Evolutionary conservation across 148 eudicot genomes (phyloP), one percentile per base, ranked within the genome.

Genomic region (Vaccinium darrowii): DNA sequence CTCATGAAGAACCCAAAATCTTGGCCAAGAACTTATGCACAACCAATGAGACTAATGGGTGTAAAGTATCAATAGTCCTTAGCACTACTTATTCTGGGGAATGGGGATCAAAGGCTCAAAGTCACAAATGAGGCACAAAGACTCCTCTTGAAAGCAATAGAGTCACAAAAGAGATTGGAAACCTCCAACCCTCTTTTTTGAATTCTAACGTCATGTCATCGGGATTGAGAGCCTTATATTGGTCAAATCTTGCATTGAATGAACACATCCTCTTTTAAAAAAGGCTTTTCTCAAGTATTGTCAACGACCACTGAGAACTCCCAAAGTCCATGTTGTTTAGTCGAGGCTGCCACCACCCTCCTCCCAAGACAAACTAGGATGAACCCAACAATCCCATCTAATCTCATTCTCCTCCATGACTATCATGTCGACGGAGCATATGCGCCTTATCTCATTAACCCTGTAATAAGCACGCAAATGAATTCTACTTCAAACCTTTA

Each of bases 361-460:
- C 30, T 67, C 11, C 73, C 15, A 23, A 67, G 23, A 23, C 33
- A 25, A 67, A 25, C 23, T 23, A 67, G 33, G 73, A 27, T 67
- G 73, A 25, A 25, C 73, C 33, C 27, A 30, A 25, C 65, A 60
- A 19, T 60, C 23, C 9, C 65, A 60, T 23, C 33, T 67, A 67
- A 23, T 67, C 73, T 3, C 36, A 23, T 12, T 14, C 12, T 67
- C 73, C 73, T 67, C 33, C 33, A 67, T 67, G 33, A 67, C 33
- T 25, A 67, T 5, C 36, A 3, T 67, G 30, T 67, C 33, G 15
- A 67, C 27, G 33, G 14, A 67, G 73, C 73, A 5, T 23, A 67
- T 67, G 36, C 73, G 23, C 73, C 73, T 30, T 67, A 67, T 67
- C 73, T 67, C 33, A 67, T 67, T 67, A 67, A 67, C 73, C 73